Evolutionary conservation across 192 early-diverging fungal genomes (phyloP), one percentile per base, ranked within the genome.

Genomic region (Backusella australiensis): DNA sequence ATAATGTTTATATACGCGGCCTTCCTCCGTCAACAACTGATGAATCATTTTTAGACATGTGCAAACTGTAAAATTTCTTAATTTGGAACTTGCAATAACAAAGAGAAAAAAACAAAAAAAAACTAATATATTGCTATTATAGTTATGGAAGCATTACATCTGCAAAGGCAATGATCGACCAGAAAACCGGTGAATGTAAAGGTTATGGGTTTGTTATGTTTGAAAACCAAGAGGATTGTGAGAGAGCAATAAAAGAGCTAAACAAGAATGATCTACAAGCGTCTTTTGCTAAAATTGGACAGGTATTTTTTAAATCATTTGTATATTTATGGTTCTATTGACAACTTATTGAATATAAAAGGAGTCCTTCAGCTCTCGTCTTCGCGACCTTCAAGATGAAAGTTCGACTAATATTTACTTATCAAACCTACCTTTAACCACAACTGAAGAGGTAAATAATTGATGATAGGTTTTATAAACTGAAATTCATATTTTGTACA

Each of bases 191-290:
- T 19, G 89, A 91, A 75, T 96, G 95, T 78, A 95, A 95, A 81
- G 94, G 94, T 4, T 97, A 93, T 82, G 95, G 95, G 11, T 97
- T 97, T 78, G 92, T 94, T 34, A 92, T 94, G 89, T 97, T 92
- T 83, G 88, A 91, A 52, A 90, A 87, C 1, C 90, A 85, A 26
- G 87, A 86, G 12, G 88, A 93, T 70, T 92, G 93, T 0, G 74
- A 85, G 32, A 34, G 71, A 14, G 94, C 94, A 26, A 93, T 96
- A 74, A 83, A 85, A 59, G 94, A 87, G 21, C 83, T 96, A 26
- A 88, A 84, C 32, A 79, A 80, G 6, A 73, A 85, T 75, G 94
- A 93, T 6, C 86, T 89, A 44, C 89, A 92, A 72, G 91, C 89
- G n/a, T 91, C 90, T 2, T 85, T 94, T 89, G 95, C 95, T 1